phyloP scores from a whole-genome alignment of 2,329 filamentous ascomycete genomes.

The Penicillium sp. region DNA sequence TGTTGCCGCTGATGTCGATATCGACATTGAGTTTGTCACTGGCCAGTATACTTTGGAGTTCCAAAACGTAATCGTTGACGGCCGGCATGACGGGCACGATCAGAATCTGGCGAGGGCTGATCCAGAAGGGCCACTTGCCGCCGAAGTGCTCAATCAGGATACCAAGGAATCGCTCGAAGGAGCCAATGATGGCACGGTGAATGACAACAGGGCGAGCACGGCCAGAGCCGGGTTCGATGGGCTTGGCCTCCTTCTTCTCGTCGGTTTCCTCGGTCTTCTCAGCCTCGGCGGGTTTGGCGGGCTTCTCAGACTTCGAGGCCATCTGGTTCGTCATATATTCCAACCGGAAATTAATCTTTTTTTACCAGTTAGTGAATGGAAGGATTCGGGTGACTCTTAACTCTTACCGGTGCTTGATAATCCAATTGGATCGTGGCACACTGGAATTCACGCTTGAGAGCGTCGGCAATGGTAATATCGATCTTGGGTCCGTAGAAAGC shows the following conservation, averaged over 20 bases:
- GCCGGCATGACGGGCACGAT: slow-evolving; percentile 52
- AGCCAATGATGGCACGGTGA: slow-evolving; percentile 52
- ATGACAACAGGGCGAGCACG: slow-evolving; percentile 53
- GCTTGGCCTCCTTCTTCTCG: slow-evolving; percentile 42
- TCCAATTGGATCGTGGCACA: slow-evolving; percentile 94
- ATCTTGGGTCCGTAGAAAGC: slow-evolving; percentile 99
- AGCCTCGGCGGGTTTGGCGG: slow-evolving; percentile 38
- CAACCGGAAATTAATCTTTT: slow-evolving; percentile 83
- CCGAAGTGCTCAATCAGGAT: slow-evolving; percentile 52
- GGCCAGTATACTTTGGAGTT: slow-evolving; percentile 47
- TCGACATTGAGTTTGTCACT: slow-evolving; percentile 49
- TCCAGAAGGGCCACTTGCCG: slow-evolving; percentile 55
- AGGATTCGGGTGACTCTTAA: too few relatives aligned
- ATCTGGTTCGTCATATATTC: slow-evolving; percentile 76
- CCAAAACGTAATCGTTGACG: slow-evolving; percentile 49
- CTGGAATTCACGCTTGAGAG: slow-evolving; percentile 78
- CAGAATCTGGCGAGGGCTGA: slow-evolving; percentile 51
- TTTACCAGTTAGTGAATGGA: too few relatives aligned
- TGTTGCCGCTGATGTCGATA: slow-evolving; percentile 50
- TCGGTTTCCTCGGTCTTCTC: slow-evolving; percentile 28
- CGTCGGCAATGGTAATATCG: slow-evolving; percentile 90
- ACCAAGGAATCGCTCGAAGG: slow-evolving; percentile 52
- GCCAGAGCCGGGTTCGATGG: slow-evolving; percentile 37
- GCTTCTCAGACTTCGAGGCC: slow-evolving; percentile 34
- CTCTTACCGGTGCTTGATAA: slow-evolving; percentile 79